Base-by-base conservation (phyloP, 208 protist species). In the Crithidia brevicula region DNA sequence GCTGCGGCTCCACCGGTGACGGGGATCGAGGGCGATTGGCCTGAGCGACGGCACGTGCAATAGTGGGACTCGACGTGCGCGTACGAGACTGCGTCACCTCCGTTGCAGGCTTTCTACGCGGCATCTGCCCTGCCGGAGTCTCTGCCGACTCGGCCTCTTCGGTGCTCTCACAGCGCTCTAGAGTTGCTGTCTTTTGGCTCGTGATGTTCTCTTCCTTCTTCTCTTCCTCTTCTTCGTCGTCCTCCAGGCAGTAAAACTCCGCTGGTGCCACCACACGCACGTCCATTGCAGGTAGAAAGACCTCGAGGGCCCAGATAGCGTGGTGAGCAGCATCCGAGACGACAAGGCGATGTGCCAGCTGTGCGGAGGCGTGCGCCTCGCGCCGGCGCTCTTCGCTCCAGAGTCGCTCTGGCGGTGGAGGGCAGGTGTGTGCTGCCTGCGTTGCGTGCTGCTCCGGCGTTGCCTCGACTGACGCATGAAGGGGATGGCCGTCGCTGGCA, bases 261-360 rank as follows among this genome's bases (percentile, higher is more conserved):
- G 67, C 65, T 7, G 73, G 67, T 16, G 67, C 33, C 8, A 79
- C 53, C 0, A 61, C 67, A 10, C 67, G 67, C 45, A 79, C 70
- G 27, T 58, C 50, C 65, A 72, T 67, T 16, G 58, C 3, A 5
- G 58, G 66, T 27, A 81, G 43, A 46, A 64, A 28, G 11, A 87
- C 81, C 31, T 84, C 73, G 31, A 91, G 38, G 1, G 83, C 82
- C 83, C 85, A 94, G 40, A 94, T 83, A 7, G 88, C 76, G 62
- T 94, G 82, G 33, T 63, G 56, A 4, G 25, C 45, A 4, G 56
- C 65, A 67, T 91, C 83, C 4, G 77, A 72, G 20, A 91, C 66
- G 36, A 94, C 54, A 62, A 89, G 83, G 51, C 74, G 74, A 61
- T 94, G 77, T 6, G 62, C 52, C 42, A 81, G 64, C 11, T 56